Conservation (phyloP, 2,329 filamentous ascomycete species). For the Thielaviopsis punctulata region DNA sequence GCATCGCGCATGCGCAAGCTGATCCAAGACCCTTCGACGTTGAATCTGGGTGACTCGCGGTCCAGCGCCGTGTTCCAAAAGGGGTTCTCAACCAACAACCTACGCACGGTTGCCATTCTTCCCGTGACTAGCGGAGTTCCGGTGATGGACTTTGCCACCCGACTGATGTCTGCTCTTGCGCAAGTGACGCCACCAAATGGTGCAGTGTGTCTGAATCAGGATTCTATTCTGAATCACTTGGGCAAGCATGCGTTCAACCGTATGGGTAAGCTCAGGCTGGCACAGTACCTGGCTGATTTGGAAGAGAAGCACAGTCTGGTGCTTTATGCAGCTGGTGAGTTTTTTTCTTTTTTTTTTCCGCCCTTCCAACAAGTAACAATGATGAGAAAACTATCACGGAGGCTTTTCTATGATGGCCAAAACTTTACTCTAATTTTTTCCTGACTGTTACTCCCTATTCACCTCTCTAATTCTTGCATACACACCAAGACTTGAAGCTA, state of each 20-base stretch:
- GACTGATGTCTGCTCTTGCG: slow-evolving; percentile 68
- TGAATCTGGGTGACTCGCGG: slow-evolving; percentile 40
- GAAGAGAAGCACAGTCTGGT: slow-evolving; percentile 96
- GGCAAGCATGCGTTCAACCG: slow-evolving; percentile 92
- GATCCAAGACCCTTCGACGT: slow-evolving; percentile 61
- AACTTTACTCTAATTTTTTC: slow-evolving; percentile 49
- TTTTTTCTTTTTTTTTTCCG: slow-evolving; percentile 1
- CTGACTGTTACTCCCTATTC: slow-evolving; percentile 25
- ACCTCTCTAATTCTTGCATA: slow-evolving; percentile 6
- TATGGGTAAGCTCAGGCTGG: slow-evolving; percentile 91
- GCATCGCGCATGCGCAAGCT: slow-evolving; percentile 83
- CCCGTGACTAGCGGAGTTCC: slow-evolving; percentile 84
- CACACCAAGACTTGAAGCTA: slow-evolving; percentile 16
- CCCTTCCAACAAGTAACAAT: slow-evolving; percentile 18
- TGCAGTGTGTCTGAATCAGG: slow-evolving; percentile 81
- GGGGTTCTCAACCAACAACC: slow-evolving; percentile 73
- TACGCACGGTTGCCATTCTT: slow-evolving; percentile 81
- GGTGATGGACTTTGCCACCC: slow-evolving; percentile 85
- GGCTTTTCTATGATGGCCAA: slow-evolving; percentile 36
- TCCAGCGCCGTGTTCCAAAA: slow-evolving; percentile 27
- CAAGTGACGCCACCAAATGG: slow-evolving; percentile 84
- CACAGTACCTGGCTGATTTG: slow-evolving; percentile 87
- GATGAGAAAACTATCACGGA: slow-evolving; percentile 35
- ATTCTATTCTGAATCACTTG: slow-evolving; percentile 83
- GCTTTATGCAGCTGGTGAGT: slow-evolving; percentile 69